These are phyloP conservation scores for Begonia peltatifolia DNA, from an alignment of 306 rosid genomes.

Conservation along the genomic window DNA sequence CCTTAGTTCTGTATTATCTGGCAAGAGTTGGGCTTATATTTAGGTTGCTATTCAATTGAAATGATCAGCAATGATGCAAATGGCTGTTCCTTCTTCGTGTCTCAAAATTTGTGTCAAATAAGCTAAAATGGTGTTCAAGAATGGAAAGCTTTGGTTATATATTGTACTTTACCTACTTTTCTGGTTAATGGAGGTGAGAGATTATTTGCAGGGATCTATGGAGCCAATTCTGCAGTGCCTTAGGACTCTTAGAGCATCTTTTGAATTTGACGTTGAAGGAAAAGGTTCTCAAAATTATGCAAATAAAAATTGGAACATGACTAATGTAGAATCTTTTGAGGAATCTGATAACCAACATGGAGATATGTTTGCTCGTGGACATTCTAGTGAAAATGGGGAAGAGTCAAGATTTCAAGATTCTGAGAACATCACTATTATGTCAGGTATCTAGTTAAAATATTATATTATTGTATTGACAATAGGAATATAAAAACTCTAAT, in stretches of 20 bases:
- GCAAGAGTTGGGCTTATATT: background rate
- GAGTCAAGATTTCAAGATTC: constrained; percentile 18
- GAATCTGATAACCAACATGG: constrained; percentile 23
- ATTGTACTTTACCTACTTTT: constrained; percentile 5
- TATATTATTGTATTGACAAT: no score
- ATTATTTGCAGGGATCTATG: constrained; percentile 67
- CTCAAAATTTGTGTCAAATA: background rate
- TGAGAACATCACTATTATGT: constrained; percentile 15
- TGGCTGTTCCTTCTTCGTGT: background rate
- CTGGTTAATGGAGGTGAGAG: constrained; percentile 18
- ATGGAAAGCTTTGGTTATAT: background rate
- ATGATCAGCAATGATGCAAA: background rate
- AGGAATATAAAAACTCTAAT: no score
- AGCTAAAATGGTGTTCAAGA: background rate
- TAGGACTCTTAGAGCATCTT: constrained; percentile 52
- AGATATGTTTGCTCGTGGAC: constrained; percentile 7
- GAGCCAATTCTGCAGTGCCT: constrained; percentile 75
- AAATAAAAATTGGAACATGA: constrained; percentile 55
- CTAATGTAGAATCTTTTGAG: constrained; percentile 28
- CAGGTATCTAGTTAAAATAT: constrained; percentile 20
- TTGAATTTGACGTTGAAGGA: constrained; percentile 38
- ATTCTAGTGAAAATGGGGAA: constrained; percentile 12
- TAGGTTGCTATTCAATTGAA: background rate
- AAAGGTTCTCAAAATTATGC: constrained; percentile 36
- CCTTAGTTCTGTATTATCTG: background rate